Conservation (phyloP, 495 filamentous ascomycete species). For the Trichoderma reesei region DNA sequence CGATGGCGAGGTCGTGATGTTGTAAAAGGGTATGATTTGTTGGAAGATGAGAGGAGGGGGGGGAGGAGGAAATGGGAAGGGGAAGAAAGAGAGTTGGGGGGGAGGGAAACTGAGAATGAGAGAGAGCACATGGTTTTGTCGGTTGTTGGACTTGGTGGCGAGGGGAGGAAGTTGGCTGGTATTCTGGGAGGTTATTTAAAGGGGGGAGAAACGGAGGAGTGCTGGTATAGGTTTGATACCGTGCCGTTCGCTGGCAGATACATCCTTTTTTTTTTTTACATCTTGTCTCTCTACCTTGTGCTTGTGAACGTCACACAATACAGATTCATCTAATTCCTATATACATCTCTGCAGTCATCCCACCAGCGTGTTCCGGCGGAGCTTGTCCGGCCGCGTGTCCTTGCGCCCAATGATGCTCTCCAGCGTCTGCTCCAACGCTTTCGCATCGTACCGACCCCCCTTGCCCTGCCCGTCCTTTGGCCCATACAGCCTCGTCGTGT, state of each 20-base stretch:
- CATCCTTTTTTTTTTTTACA: background rate
- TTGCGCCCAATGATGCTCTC: constrained; percentile 56
- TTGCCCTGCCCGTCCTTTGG: constrained; percentile 35
- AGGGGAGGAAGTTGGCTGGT: background rate
- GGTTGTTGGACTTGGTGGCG: background rate
- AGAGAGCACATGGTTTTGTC: background rate
- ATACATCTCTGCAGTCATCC: background rate
- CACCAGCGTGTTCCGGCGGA: constrained; percentile 7
- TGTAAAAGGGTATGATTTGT: background rate
- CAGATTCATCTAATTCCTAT: background rate
- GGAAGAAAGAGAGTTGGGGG: background rate
- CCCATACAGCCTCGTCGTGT: constrained; percentile 69
- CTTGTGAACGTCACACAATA: background rate
- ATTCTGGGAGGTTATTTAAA: background rate
- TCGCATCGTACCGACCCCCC: constrained; percentile 4
- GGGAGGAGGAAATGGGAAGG: background rate
- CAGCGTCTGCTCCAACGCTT: constrained; percentile 33
- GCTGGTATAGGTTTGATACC: background rate
- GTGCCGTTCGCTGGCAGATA: background rate
- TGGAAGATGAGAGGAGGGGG: background rate
- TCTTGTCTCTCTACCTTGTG: background rate
- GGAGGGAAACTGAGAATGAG: background rate
- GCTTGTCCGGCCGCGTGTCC: constrained; percentile 4
- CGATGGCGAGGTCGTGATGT: background rate
- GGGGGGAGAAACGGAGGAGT: background rate